Evolutionary conservation across 2,329 filamentous ascomycete species (phyloP), one percentile per base, ranked within the genome.

Genomic region (Epichloe bromicola): DNA sequence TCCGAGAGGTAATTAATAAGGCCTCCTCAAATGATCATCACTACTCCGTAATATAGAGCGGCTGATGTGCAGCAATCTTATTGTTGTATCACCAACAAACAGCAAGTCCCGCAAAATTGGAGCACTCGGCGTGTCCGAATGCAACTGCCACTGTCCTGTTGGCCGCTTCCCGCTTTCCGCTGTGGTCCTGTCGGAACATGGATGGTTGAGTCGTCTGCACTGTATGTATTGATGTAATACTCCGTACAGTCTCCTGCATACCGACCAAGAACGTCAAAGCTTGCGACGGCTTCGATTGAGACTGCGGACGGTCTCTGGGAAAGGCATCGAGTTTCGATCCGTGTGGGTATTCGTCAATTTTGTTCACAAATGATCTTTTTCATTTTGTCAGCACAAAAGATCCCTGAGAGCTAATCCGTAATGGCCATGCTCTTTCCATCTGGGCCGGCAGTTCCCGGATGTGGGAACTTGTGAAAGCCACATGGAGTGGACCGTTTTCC

Each of bases 371-470:
- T 42, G 5, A 20, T 42, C 11, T 42, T 42, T 17, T 12, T 17
- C n/a, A 42, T 42, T 17, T 11, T 17, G 14, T 19, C 46, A 61
- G 30, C 30, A 2, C 30, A 30, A 57, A 19, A 62, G 52, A 64
- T 54, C n/a, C 60, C 36, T 37, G 38, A 42, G 23, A 39, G n/a
- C 37, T 33, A 10, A 30, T 30, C 8, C 8, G 34, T 40, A n/a
- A 42, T 42, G 17, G 26, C 7, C 26, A 26, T 26, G 26, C 26
- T 20, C 44, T 46, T 46, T n/a, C 26, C 20, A 26, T 46, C 48
- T 42, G 39, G 48, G 40, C 40, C 47, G 51, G 51, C 51, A 53
- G 51, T 50, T 50, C 30, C 43, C 51, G 37, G 38, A 30, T 11
- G 48, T 48, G 20, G 43, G 43, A 45, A 43, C 37, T 20, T 20